A percentile compares a stretch with the other conserved stretches of the same genome.
These are phyloP conservation scores for Aschersonia sp. DNA, from an alignment of 2,329 filamentous ascomycete species.

Conservation along the genomic window DNA sequence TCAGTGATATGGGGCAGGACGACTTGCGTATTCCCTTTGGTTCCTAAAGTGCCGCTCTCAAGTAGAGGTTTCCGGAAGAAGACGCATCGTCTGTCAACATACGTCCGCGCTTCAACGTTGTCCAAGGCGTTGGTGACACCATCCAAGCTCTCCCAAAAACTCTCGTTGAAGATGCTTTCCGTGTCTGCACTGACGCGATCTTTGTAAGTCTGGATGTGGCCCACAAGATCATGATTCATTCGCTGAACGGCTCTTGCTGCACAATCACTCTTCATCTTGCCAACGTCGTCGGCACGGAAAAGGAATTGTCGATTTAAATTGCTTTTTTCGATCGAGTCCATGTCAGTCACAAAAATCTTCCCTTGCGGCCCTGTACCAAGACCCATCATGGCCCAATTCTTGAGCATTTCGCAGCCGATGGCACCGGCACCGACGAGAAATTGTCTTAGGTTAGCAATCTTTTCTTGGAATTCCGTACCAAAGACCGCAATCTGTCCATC, in stretches of 20 bases:
- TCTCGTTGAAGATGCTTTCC: constrained; percentile 85
- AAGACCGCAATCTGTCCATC: constrained; percentile 97
- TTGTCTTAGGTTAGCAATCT: constrained; percentile 76
- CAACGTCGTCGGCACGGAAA: constrained; percentile 87
- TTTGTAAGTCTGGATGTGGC: constrained; percentile 72
- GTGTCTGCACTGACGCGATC: constrained; percentile 87
- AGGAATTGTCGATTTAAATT: constrained; percentile 96
- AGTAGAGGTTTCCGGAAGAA: constrained; percentile 96
- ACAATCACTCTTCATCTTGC: constrained; percentile 90
- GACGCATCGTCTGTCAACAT: constrained; percentile 89
- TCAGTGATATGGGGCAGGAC: constrained; percentile 83
- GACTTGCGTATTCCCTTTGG: constrained; percentile 97
- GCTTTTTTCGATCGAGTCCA: constrained; percentile 98
- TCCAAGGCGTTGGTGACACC: constrained; percentile 94
- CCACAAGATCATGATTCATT: constrained; percentile 88
- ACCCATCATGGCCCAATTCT: constrained; percentile 99
- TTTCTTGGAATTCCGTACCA: constrained; percentile 84
- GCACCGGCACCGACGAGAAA: constrained; percentile 94
- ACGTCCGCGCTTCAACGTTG: constrained; percentile 93
- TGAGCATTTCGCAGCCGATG: constrained; percentile 97
- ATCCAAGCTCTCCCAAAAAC: constrained; percentile 77
- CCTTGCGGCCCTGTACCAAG: constrained; percentile 78
- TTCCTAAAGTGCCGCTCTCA: constrained; percentile 94
- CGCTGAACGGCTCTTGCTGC: constrained; percentile 77
- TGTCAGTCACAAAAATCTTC: constrained; percentile 86